Conservation (phyloP, 768 basidiomycete genomes). For the Rhizopogon roseolus region DNA sequence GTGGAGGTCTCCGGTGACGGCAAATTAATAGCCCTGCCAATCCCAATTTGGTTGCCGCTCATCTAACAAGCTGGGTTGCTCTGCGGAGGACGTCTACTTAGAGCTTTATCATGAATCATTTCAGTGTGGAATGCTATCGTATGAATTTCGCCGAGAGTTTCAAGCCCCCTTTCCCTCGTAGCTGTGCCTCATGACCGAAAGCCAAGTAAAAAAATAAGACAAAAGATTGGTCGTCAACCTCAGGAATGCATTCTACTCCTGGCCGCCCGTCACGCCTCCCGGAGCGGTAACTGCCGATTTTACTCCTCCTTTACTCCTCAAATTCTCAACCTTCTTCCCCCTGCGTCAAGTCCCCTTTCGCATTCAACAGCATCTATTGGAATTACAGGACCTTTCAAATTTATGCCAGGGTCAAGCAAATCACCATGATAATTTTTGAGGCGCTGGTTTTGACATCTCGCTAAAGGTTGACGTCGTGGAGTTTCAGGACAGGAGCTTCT, state of each 20-base stretch:
- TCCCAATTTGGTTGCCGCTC: slow-evolving; percentile 3
- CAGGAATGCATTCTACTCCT: slow-evolving; percentile 1
- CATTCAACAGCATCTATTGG: background rate
- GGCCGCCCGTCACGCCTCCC: background rate
- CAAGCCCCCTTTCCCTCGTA: background rate
- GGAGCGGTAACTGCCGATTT: slow-evolving; percentile 7
- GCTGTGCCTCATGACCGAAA: background rate
- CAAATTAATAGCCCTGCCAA: background rate
- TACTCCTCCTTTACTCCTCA: background rate
- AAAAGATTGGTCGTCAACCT: slow-evolving; percentile 2
- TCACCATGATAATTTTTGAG: slow-evolving; percentile 17
- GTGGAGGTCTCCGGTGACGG: slow-evolving; percentile 2
- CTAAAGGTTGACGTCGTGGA: slow-evolving; percentile 9
- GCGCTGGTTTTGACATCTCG: slow-evolving; percentile 13
- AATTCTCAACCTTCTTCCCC: background rate
- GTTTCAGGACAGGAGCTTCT: slow-evolving; percentile 8
- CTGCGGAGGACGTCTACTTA: background rate
- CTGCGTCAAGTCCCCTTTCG: background rate
- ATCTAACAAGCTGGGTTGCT: background rate
- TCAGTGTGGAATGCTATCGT: background rate
- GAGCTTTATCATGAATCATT: slow-evolving; percentile 1
- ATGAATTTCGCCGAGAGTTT: background rate
- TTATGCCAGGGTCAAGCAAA: slow-evolving; percentile 24
- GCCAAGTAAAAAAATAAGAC: slow-evolving; percentile 5
- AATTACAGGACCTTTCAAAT: slow-evolving; percentile 15